These are phyloP conservation scores for Scytalidium lignicola DNA, from an alignment of 2,329 filamentous ascomycete genomes.

Conservation along the genomic window DNA sequence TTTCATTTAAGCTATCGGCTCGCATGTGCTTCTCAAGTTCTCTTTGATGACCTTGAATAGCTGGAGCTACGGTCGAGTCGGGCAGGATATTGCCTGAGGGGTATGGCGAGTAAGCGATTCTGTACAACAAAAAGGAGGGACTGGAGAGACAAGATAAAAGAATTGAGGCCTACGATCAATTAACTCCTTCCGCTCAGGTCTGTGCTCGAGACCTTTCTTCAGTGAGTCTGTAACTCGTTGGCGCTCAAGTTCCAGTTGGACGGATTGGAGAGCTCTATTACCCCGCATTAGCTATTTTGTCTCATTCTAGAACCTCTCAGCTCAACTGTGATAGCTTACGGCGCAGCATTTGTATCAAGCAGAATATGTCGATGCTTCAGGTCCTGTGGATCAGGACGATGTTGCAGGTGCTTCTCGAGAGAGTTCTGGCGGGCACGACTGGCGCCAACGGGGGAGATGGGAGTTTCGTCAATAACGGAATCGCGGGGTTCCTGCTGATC, in stretches of 20 bases:
- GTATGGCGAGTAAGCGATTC: constrained; percentile 1
- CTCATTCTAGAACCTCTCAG: neutral
- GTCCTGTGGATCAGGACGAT: constrained; percentile 61
- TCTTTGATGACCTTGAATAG: constrained; percentile 72
- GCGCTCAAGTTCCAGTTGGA: constrained; percentile 57
- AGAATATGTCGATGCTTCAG: constrained; percentile 65
- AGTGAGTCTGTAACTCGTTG: constrained; percentile 58
- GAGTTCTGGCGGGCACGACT: constrained; percentile 56
- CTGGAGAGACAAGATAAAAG: neutral
- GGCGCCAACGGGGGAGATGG: constrained; percentile 51
- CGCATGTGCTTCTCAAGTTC: constrained; percentile 88
- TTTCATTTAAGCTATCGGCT: constrained; percentile 80
- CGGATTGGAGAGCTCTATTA: constrained; percentile 54
- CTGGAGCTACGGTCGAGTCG: constrained; percentile 69
- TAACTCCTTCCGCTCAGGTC: constrained; percentile 67
- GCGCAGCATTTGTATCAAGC: constrained; percentile 61
- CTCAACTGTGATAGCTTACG: constrained; percentile 39
- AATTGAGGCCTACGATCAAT: constrained; percentile 62
- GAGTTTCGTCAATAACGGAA: constrained; percentile 32
- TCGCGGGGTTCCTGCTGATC: neutral
- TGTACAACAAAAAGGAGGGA: neutral
- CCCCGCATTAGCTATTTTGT: constrained; percentile 16
- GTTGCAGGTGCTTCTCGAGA: constrained; percentile 66
- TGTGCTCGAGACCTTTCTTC: constrained; percentile 57
- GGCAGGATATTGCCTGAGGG: constrained; percentile 80